These are phyloP conservation scores for Diaporthe nobilis DNA, from an alignment of 2,329 filamentous ascomycete species.

Conservation along the genomic window DNA sequence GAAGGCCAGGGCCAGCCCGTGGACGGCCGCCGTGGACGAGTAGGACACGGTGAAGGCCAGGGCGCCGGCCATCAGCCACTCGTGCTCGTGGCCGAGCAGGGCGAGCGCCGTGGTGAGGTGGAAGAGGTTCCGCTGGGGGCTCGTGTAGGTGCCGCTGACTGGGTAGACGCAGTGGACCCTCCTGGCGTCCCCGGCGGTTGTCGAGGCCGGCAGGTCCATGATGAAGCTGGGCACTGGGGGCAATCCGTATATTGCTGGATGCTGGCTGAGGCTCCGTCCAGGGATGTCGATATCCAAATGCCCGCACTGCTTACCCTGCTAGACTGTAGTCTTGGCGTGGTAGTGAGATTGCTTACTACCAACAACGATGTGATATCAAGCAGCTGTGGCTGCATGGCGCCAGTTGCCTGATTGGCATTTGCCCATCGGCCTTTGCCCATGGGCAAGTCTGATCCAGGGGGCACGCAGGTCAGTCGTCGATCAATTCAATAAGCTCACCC, in stretches of 20 bases:
- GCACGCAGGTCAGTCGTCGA: neutral
- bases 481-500: neutral
- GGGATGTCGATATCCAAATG: neutral
- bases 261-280: neutral
- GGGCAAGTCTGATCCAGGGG: neutral
- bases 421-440: neutral
- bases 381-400: neutral
- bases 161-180: constrained; percentile 6
- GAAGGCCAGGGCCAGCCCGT: neutral
- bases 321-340: neutral
- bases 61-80: constrained; percentile 6
- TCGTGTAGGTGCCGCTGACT: constrained; percentile 12
- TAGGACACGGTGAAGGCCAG: constrained; percentile 1
- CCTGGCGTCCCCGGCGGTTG: neutral
- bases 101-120: neutral
- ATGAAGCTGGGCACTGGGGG: neutral
- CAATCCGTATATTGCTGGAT: neutral
- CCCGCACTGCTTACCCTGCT: neutral
- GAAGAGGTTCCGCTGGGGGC: constrained; percentile 2
- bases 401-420: neutral
- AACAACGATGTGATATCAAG: neutral
- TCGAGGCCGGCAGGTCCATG: neutral
- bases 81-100: constrained; percentile 23
- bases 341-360: too few relatives aligned
- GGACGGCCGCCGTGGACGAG: constrained; percentile 10